These are phyloP conservation scores for Phytopythium montanum DNA, from an alignment of 352 stramenopile genomes.

Conservation along the genomic window DNA sequence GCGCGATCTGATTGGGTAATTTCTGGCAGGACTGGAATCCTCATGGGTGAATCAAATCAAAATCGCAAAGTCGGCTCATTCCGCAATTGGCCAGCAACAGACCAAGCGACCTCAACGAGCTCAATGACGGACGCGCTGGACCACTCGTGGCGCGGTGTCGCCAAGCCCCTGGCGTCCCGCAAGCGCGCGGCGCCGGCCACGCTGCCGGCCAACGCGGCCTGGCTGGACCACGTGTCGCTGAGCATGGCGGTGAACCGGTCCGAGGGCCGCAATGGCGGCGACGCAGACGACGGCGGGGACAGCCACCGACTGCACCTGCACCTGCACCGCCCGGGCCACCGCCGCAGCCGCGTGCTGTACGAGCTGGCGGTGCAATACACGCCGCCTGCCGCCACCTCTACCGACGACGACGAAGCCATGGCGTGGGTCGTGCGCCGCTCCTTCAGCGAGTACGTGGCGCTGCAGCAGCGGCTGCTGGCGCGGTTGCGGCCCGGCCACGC, in stretches of 20 bases:
- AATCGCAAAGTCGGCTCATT: neutral
- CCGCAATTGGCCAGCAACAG: neutral
- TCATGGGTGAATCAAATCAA: neutral
- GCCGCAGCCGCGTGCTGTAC: slow-evolving; percentile 27
- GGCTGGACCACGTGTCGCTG: slow-evolving; percentile 30
- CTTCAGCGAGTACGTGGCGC: slow-evolving; percentile 38
- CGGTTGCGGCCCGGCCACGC: slow-evolving; percentile 18
- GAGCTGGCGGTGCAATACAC: slow-evolving; percentile 24
- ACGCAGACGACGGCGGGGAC: neutral
- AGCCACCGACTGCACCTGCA: slow-evolving; percentile 3
- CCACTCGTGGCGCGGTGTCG: neutral
- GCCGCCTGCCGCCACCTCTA: slow-evolving; percentile 4
- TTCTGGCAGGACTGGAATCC: too few species aligned
- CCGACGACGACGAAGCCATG: slow-evolving; percentile 8
- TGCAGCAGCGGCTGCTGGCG: slow-evolving; percentile 33
- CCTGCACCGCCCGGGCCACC: slow-evolving; percentile 8
- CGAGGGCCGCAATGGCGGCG: slow-evolving; percentile 1
- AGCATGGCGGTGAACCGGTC: slow-evolving; percentile 15
- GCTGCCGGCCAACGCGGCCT: slow-evolving; percentile 27
- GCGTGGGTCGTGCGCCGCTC: slow-evolving; percentile 23
- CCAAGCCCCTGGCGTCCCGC: slow-evolving; percentile 1
- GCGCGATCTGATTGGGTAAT: neutral
- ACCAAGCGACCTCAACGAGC: neutral
- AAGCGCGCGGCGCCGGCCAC: slow-evolving; percentile 25
- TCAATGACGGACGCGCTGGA: slow-evolving; percentile 1